phyloP scores from a whole-genome alignment of 2,329 filamentous ascomycete species.

The Sporothrix brasiliensis region DNA sequence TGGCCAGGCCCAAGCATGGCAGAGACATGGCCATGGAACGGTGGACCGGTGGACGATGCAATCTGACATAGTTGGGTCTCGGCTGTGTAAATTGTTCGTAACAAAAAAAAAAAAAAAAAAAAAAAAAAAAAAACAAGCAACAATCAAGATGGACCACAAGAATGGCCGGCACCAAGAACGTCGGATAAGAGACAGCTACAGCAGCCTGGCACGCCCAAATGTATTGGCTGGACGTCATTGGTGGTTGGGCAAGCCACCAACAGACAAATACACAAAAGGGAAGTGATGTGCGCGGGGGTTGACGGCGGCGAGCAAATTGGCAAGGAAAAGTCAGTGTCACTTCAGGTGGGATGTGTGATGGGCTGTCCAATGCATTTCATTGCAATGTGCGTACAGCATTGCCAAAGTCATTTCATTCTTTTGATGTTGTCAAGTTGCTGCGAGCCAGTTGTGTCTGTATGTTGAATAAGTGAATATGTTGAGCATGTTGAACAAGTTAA shows the following conservation, averaged over 20 bases:
- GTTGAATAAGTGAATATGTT: too few relatives aligned
- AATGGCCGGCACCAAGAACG: too few relatives aligned
- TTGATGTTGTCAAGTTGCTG: too few relatives aligned
- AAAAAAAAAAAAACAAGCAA: not conserved
- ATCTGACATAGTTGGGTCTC: not conserved
- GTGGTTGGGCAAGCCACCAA: constrained; percentile 2
- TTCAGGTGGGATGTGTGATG: too few relatives aligned
- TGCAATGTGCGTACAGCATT: too few relatives aligned
- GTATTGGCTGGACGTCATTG: not conserved
- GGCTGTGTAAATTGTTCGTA: too few relatives aligned
- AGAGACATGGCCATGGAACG: constrained; percentile 11
- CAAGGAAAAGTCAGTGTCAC: not conserved
- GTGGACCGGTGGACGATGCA: too few relatives aligned
- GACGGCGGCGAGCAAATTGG: not conserved
- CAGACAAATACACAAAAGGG: not conserved
- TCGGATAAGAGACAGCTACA: too few relatives aligned
- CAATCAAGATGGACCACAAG: not conserved
- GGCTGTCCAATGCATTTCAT: too few relatives aligned
- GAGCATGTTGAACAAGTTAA: too few relatives aligned
- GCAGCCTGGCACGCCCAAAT: constrained; percentile 9
- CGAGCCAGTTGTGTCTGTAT: too few relatives aligned
- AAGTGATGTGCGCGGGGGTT: not conserved
- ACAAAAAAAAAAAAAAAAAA: not conserved
- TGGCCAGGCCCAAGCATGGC: not conserved
- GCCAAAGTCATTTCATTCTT: too few relatives aligned